Conservation (phyloP, 805 yeast species). For the Lipomyces oligophaga region DNA sequence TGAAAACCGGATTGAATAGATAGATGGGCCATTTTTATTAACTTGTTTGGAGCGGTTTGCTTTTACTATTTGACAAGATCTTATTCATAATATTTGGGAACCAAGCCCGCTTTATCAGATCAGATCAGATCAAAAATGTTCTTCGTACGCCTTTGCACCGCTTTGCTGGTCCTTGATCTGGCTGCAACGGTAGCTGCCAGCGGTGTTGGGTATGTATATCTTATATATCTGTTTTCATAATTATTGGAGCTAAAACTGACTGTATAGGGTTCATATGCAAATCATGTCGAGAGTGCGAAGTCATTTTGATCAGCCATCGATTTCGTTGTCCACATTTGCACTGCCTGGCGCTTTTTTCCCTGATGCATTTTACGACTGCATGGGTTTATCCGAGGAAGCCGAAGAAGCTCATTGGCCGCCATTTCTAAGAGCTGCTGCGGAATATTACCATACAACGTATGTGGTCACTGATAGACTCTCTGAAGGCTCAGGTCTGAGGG, state of each 20-base stretch:
- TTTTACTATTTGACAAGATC: too few relatives aligned
- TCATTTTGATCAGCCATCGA: conserved; percentile 39
- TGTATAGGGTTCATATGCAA: conserved; percentile 38
- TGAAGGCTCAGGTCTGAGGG: conserved; percentile 42
- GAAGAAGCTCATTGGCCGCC: conserved; percentile 73
- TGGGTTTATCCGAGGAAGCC: conserved; percentile 49
- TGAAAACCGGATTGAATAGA: too few relatives aligned
- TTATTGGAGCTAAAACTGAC: background rate
- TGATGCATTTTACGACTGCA: conserved; percentile 62
- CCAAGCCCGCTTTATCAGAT: too few relatives aligned
- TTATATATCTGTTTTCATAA: background rate
- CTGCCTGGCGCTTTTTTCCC: conserved; percentile 65
- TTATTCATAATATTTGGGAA: too few relatives aligned
- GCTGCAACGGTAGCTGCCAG: conserved; percentile 1
- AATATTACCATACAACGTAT: conserved; percentile 42
- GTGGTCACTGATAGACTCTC: conserved; percentile 24
- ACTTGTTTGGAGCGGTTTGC: too few relatives aligned
- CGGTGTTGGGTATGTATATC: conserved; percentile 8
- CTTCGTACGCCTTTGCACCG: too few relatives aligned
- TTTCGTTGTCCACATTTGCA: conserved; percentile 36
- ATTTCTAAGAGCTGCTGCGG: conserved; percentile 48
- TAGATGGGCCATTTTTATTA: too few relatives aligned
- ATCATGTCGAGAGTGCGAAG: conserved; percentile 38
- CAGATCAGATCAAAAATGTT: too few relatives aligned
- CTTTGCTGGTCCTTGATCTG: too few relatives aligned